Percentiles rank a stretch among this genome's conserved stretches.
phyloP scores from a whole-genome alignment of 2,329 filamentous ascomycete species.

The Exserohilum rostratum region DNA sequence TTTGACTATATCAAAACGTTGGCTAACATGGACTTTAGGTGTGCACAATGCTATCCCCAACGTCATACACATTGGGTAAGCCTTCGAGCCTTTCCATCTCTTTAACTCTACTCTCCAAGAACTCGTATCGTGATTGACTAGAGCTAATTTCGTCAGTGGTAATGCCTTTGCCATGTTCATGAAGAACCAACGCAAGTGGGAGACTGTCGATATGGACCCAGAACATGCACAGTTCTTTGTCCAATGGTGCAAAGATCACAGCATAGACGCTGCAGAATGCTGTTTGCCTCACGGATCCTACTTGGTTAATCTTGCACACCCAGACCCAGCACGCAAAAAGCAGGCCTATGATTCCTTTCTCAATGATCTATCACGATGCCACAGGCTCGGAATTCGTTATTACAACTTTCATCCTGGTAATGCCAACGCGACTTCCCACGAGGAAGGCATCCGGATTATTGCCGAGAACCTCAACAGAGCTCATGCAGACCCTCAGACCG shows the following conservation, averaged over 20 bases:
- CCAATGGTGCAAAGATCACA: conserved; percentile 68
- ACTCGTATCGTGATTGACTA: background rate
- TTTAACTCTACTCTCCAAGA: background rate
- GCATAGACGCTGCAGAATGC: conserved; percentile 75
- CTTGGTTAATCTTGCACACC: conserved; percentile 91
- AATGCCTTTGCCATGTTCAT: conserved; percentile 95
- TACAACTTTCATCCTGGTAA: conserved; percentile 99
- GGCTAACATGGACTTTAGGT: conserved; percentile 57
- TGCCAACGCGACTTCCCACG: conserved; percentile 68
- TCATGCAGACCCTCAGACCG: conserved; percentile 70
- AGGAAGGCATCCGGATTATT: conserved; percentile 76
- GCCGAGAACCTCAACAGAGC: conserved; percentile 82
- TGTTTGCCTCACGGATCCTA: conserved; percentile 93
- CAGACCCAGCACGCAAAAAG: conserved; percentile 76
- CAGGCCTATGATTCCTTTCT: conserved; percentile 87
- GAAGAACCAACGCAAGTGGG: conserved; percentile 96
- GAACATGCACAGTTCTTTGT: conserved; percentile 74
- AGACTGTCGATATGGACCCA: conserved; percentile 74
- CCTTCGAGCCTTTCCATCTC: background rate
- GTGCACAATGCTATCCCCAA: conserved; percentile 88
- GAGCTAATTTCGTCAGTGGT: conserved; percentile 59
- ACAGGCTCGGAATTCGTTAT: conserved; percentile 82
- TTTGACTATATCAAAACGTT: conserved; percentile 1
- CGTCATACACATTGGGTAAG: conserved; percentile 72
- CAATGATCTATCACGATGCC: conserved; percentile 86